Evolutionary conservation across 148 eudicot species (phyloP).

Genomic region (Rhododendron henanense): DNA sequence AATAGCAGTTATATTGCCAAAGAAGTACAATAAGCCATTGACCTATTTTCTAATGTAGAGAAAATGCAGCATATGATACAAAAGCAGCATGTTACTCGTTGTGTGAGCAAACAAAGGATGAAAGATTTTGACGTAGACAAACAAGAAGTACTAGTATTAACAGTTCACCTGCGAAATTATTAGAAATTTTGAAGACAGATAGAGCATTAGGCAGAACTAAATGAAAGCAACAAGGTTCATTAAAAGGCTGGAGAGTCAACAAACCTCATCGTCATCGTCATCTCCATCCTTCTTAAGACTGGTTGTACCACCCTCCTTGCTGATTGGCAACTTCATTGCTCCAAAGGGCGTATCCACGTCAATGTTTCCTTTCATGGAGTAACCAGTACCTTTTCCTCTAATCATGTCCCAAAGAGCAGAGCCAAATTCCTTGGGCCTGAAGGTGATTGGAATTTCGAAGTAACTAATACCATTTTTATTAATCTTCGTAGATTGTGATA

Average conservation of each 20-base stretch:
- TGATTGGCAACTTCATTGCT: constrained; percentile 79
- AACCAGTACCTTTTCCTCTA: constrained; percentile 86
- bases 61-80: neutral
- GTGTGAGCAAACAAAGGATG: neutral
- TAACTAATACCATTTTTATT: constrained; percentile 52
- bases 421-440: constrained; percentile 91
- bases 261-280: constrained; percentile 66
- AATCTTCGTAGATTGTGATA: constrained; percentile 52
- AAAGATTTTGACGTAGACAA: neutral
- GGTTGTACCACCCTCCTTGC: constrained; percentile 85
- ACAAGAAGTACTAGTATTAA: neutral
- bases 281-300: constrained; percentile 78
- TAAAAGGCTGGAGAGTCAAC: neutral
- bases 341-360: constrained; percentile 90
- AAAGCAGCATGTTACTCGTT: neutral
- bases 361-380: constrained; percentile 80
- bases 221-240: neutral
- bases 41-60: neutral
- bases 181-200: neutral
- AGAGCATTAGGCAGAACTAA: neutral
- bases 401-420: constrained; percentile 96
- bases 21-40: neutral
- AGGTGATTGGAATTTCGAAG: constrained; percentile 71
- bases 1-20: neutral
- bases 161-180: neutral